phyloP scores from a whole-genome alignment of 305 asterid species.

The Fraxinus latifolia region DNA sequence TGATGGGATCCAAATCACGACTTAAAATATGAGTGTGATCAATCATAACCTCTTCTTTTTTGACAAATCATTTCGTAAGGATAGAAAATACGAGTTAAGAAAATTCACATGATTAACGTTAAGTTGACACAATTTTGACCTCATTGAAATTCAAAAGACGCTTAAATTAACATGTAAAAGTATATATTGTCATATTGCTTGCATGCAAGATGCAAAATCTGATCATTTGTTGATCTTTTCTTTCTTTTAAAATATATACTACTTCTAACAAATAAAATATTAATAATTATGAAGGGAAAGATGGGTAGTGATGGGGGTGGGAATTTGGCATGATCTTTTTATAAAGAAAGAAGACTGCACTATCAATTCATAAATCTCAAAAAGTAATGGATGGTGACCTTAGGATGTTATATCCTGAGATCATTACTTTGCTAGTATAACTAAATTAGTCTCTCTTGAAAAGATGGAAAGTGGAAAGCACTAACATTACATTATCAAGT shows the following conservation, averaged over 20 bases:
- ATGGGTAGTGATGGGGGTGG: conserved; percentile 35
- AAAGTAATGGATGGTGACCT: conserved; percentile 53
- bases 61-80: background rate
- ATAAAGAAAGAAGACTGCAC: conserved; percentile 32
- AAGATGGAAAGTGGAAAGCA: conserved; percentile 33
- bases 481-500: conserved; percentile 27
- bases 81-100: background rate
- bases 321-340: conserved; percentile 28
- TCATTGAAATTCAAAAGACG: background rate
- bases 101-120: too few relatives aligned
- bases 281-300: conserved; percentile 15
- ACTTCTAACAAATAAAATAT: conserved; percentile 16
- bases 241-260: background rate
- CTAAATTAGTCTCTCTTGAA: conserved; percentile 35
- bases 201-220: conserved; percentile 24
- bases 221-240: conserved; percentile 20
- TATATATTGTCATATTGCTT: background rate
- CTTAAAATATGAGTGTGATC: too few relatives aligned
- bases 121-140: background rate
- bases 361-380: conserved; percentile 33
- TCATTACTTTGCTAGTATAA: conserved; percentile 24
- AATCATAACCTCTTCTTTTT: too few relatives aligned
- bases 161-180: background rate
- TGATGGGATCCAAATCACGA: background rate
- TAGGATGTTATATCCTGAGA: conserved; percentile 43